phyloP scores from a whole-genome alignment of 495 filamentous ascomycete species.

The Elaphomyces granulatus region DNA sequence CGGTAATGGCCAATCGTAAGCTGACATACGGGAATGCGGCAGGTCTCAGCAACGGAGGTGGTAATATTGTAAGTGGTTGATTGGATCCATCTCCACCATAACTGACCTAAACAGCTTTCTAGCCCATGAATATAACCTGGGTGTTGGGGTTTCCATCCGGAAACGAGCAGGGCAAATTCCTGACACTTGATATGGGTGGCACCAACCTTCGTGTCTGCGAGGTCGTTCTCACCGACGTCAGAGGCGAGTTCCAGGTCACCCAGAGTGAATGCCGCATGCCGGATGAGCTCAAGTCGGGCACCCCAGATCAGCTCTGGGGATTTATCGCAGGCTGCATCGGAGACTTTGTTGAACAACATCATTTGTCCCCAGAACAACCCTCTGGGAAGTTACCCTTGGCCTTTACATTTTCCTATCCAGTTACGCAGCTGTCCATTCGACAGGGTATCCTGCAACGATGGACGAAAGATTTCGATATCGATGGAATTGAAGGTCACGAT shows the following conservation, averaged over 20 bases:
- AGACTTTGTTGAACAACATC: slow-evolving; percentile 73
- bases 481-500: slow-evolving; percentile 79
- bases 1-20: too few relatives aligned
- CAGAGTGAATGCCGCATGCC: slow-evolving; percentile 89
- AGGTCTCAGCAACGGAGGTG: slow-evolving; percentile 69
- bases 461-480: slow-evolving; percentile 93
- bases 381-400: slow-evolving; percentile 52
- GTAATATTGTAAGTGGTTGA: slow-evolving; percentile 58
- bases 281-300: slow-evolving; percentile 70
- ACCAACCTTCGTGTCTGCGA: slow-evolving; percentile 92
- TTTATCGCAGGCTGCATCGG: slow-evolving; percentile 83
- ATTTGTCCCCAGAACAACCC: slow-evolving; percentile 35
- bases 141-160: slow-evolving; percentile 76
- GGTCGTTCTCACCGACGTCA: slow-evolving; percentile 61
- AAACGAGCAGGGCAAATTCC: slow-evolving; percentile 66
- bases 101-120: too few relatives aligned
- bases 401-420: slow-evolving; percentile 93
- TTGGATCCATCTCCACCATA: too few relatives aligned
- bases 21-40: too few relatives aligned
- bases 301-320: slow-evolving; percentile 72
- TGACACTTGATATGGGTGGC: slow-evolving; percentile 91
- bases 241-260: slow-evolving; percentile 81
- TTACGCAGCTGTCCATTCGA: slow-evolving; percentile 75
- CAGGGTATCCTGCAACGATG: slow-evolving; percentile 83
- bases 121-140: slow-evolving; percentile 98